These are phyloP conservation scores for Blastosporella zonata DNA, from an alignment of 1,284 basidiomycete genomes.

Conservation along the genomic window DNA sequence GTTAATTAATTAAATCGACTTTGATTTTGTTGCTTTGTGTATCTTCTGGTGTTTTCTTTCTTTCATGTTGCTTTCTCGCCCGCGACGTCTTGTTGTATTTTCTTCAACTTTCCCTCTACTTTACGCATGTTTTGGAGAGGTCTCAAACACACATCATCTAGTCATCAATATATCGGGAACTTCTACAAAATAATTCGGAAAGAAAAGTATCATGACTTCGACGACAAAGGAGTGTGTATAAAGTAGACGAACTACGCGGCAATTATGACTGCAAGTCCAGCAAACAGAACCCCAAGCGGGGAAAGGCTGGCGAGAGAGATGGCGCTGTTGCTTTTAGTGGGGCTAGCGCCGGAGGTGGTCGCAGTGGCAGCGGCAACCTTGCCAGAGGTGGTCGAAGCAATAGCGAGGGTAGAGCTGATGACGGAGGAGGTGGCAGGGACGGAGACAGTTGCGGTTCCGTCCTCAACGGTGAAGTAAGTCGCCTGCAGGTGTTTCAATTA, in stretches of 20 bases:
- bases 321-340: constrained; percentile 16
- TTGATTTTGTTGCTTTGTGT: constrained; percentile 3
- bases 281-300: constrained; percentile 8
- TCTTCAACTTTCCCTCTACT: background rate
- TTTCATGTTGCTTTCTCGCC: constrained; percentile 11
- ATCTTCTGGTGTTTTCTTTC: constrained; percentile 3
- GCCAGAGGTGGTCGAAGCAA: constrained; percentile 25
- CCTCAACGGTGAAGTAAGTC: constrained; percentile 75
- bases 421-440: constrained; percentile 61
- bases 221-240: constrained; percentile 4
- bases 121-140: background rate
- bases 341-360: constrained; percentile 3
- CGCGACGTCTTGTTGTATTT: too few relatives aligned
- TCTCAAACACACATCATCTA: background rate
- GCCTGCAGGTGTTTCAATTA: constrained; percentile 40
- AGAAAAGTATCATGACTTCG: background rate
- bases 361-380: constrained; percentile 15
- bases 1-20: constrained; percentile 19
- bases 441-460: constrained; percentile 55
- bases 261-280: constrained; percentile 10
- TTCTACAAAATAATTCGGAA: background rate
- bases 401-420: constrained; percentile 52
- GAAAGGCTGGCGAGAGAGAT: constrained; percentile 2
- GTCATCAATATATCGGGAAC: background rate
- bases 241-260: background rate